A percentile compares a stretch with the other conserved stretches of the same genome.
phyloP scores from a whole-genome alignment of 2,329 filamentous ascomycete genomes.

The Alternaria hordeiaustralica region DNA sequence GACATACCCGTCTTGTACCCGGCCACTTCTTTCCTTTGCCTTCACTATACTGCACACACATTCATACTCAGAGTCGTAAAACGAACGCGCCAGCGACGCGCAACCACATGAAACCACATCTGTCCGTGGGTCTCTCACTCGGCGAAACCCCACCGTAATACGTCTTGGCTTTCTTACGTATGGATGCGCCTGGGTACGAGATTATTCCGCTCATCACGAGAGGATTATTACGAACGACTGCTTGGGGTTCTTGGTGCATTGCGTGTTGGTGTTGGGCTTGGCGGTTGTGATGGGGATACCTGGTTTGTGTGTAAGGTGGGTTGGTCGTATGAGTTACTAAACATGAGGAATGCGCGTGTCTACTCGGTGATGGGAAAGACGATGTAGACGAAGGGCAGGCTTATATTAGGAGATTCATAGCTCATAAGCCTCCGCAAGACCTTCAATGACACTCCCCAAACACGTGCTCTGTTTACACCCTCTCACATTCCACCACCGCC shows the following conservation, averaged over 20 bases:
- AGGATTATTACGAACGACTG: not conserved
- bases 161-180: not conserved
- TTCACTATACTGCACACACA: not conserved
- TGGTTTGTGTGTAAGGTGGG: not conserved
- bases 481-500: not conserved
- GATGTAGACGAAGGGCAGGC: not conserved
- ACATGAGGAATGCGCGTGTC: not conserved
- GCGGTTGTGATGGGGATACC: not conserved
- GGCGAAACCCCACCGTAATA: not conserved
- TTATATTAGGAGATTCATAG: not conserved
- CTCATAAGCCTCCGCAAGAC: not conserved
- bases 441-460: not conserved
- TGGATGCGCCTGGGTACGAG: not conserved
- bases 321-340: not conserved
- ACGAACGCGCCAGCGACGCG: not conserved
- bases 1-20: slow-evolving; percentile 10
- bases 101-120: not conserved
- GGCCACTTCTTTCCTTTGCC: not conserved
- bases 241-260: not conserved
- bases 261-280: not conserved
- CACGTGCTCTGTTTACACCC: not conserved
- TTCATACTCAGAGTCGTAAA: not conserved
- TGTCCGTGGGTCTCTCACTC: not conserved
- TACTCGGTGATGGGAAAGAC: not conserved
- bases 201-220: not conserved